Conservation (phyloP, 192 early-diverging fungal genomes). For the Jimgerdemannia flammicorona region DNA sequence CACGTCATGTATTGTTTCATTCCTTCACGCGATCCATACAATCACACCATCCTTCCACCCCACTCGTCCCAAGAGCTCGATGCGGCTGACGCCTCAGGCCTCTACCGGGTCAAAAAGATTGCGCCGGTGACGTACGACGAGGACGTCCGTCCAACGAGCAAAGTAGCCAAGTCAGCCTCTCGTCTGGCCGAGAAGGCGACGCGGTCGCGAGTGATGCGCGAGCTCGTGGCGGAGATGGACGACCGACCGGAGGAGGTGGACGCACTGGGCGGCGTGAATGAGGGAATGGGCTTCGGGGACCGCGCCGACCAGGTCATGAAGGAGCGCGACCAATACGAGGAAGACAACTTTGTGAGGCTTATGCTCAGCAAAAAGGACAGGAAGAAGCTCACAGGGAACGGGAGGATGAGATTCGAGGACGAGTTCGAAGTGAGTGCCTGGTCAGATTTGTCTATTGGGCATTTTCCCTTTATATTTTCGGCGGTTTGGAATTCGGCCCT, state of each 20-base stretch:
- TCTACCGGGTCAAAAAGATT: constrained; percentile 85
- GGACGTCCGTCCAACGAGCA: constrained; percentile 44
- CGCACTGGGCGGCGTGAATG: constrained; percentile 68
- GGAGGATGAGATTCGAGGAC: constrained; percentile 64
- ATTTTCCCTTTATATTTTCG: not conserved
- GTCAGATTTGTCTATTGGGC: not conserved
- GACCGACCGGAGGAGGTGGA: constrained; percentile 79
- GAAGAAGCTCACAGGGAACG: constrained; percentile 53
- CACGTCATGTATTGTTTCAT: too few species aligned
- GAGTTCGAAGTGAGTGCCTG: constrained; percentile 70
- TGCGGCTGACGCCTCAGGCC: constrained; percentile 34
- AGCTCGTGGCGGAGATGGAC: constrained; percentile 79
- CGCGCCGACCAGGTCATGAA: constrained; percentile 52
- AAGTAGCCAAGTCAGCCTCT: constrained; percentile 58
- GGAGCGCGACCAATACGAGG: constrained; percentile 76
- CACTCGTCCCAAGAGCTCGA: too few species aligned
- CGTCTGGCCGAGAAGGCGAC: constrained; percentile 66
- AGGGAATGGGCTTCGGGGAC: constrained; percentile 54
- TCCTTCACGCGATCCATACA: too few species aligned
- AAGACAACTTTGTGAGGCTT: constrained; percentile 84
- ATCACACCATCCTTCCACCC: too few species aligned
- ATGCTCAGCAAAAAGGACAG: constrained; percentile 71
- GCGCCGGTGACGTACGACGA: constrained; percentile 86
- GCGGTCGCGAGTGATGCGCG: constrained; percentile 79
- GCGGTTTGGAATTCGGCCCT: not conserved